A percentile compares a stretch with the other conserved stretches of the same genome.
phyloP scores from a whole-genome alignment of 1,139 yeast genomes.

The Blastobotrys apis region DNA sequence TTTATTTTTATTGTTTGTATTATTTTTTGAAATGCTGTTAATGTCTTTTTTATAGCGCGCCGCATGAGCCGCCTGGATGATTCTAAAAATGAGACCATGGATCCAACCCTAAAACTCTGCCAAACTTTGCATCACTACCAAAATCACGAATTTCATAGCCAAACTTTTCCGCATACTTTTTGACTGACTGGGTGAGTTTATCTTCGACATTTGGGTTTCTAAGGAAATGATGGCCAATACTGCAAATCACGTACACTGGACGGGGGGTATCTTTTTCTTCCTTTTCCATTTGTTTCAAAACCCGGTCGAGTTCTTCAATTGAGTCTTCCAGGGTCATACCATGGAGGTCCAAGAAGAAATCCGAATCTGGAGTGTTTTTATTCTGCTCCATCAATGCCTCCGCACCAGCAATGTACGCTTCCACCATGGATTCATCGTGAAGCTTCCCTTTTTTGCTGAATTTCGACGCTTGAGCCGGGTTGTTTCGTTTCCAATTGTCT shows the following conservation, averaged over 20 bases:
- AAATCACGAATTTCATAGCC: conserved; percentile 39
- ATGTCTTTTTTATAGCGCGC: no score
- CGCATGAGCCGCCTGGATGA: no score
- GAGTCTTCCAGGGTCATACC: conserved; percentile 39
- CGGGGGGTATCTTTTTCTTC: conserved; percentile 25
- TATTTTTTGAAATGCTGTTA: neutral
- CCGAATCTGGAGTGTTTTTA: conserved; percentile 20
- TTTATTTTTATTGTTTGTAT: neutral
- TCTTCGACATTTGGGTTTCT: conserved; percentile 26
- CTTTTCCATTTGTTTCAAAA: conserved; percentile 28
- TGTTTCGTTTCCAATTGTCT: conserved; percentile 36
- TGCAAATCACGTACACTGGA: conserved; percentile 32
- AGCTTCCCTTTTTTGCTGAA: conserved; percentile 37
- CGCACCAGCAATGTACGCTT: conserved; percentile 27
- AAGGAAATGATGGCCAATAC: conserved; percentile 32
- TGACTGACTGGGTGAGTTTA: conserved; percentile 31
- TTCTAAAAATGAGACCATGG: conserved; percentile 35
- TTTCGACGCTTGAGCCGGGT: conserved; percentile 38
- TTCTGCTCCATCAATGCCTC: conserved; percentile 25
- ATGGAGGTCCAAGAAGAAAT: conserved; percentile 39
- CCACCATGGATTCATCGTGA: conserved; percentile 30
- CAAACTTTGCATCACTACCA: conserved; percentile 31
- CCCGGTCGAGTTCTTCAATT: conserved; percentile 30
- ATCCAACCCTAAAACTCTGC: conserved; percentile 38
- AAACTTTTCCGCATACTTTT: conserved; percentile 32